These are phyloP conservation scores for Blumeria graminis DNA, from an alignment of 2,329 filamentous ascomycete species.

Conservation along the genomic window DNA sequence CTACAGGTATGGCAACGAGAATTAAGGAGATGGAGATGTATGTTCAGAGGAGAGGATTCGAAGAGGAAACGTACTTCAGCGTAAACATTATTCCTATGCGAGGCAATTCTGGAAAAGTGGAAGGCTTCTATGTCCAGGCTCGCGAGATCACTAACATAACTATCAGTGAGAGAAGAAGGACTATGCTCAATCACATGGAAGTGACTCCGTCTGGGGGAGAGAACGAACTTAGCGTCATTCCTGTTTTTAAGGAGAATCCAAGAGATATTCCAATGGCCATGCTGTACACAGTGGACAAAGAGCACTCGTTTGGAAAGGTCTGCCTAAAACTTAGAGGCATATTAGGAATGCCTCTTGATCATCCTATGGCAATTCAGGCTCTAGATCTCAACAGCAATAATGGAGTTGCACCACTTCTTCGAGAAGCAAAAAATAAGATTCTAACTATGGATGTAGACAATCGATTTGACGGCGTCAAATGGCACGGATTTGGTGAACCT, in stretches of 20 bases:
- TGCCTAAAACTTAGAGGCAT: conserved; percentile 5
- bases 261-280: conserved; percentile 12
- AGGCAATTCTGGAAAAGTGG: conserved; percentile 7
- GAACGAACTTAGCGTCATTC: conserved; percentile 6
- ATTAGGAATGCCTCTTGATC: conserved; percentile 9
- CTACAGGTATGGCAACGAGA: conserved; percentile 6
- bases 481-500: conserved; percentile 9
- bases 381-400: conserved; percentile 7
- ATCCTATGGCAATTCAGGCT: conserved; percentile 6
- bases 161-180: conserved; percentile 8
- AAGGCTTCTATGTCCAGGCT: conserved; percentile 10
- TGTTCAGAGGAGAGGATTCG: conserved; percentile 8
- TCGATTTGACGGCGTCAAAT: conserved; percentile 8
- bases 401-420: conserved; percentile 8
- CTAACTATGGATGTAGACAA: conserved; percentile 8
- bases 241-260: conserved; percentile 7
- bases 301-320: conserved; percentile 3
- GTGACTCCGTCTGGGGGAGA: not conserved
- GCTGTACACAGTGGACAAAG: conserved; percentile 11
- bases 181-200: conserved; percentile 9
- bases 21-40: conserved; percentile 10
- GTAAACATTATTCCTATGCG: conserved; percentile 12
- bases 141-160: conserved; percentile 10
- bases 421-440: conserved; percentile 6
- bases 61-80: conserved; percentile 12